Conservation (phyloP, 192 early-diverging fungal species). For the Phycomyces blakesleeanus region DNA sequence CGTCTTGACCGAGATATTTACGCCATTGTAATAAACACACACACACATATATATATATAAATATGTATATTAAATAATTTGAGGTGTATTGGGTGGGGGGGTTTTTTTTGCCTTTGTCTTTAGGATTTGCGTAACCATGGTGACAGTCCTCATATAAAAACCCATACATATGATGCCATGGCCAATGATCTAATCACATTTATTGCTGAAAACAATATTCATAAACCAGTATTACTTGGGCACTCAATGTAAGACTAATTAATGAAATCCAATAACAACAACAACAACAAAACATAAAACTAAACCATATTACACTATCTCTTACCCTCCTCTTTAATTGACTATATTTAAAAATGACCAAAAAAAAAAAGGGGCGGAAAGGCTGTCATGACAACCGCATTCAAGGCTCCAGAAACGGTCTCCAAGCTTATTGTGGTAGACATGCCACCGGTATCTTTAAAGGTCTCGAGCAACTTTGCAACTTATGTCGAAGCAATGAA, state of each 20-base stretch:
- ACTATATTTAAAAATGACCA: too few relatives aligned
- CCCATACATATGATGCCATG: slow-evolving; percentile 78
- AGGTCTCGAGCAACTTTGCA: slow-evolving; percentile 51
- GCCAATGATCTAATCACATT: slow-evolving; percentile 72
- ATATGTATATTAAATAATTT: too few relatives aligned
- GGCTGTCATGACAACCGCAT: slow-evolving; percentile 66
- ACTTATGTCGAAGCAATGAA: slow-evolving; percentile 55
- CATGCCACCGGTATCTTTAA: slow-evolving; percentile 53
- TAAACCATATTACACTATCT: too few relatives aligned
- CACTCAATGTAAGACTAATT: slow-evolving; percentile 91
- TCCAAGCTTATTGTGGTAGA: slow-evolving; percentile 69
- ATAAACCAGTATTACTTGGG: slow-evolving; percentile 65
- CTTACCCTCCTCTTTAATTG: too few relatives aligned
- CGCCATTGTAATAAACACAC: slow-evolving; percentile 46
- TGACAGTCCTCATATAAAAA: slow-evolving; percentile 66
- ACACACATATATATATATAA: not conserved
- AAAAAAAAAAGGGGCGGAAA: slow-evolving; percentile 77
- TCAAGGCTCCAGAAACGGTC: slow-evolving; percentile 46
- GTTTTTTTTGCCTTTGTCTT: too few relatives aligned
- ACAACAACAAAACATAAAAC: too few relatives aligned
- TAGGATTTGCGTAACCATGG: slow-evolving; percentile 94
- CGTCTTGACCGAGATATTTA: slow-evolving; percentile 62
- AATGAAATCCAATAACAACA: too few relatives aligned
- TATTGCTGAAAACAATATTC: slow-evolving; percentile 53
- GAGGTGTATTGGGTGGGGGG: too few relatives aligned